Evolutionary conservation across 2,329 filamentous ascomycete species (phyloP), one percentile per base, ranked within the genome.

Genomic region (Blastomyces gilchristii): DNA sequence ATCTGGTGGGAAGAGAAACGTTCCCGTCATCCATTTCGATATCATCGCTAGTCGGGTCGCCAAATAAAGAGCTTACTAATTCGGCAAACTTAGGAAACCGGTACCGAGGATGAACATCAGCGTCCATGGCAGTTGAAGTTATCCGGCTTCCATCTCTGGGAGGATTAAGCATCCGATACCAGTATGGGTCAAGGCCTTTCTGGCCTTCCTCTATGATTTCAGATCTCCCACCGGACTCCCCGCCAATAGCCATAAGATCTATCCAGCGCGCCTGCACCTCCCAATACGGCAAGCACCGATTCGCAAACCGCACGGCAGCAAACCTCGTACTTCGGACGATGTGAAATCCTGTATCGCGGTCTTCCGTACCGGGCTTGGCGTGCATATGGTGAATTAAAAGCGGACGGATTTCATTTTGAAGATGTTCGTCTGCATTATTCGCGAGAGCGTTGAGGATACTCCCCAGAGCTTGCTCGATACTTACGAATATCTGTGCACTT

Each of bases 181-280:
- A 89, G 70, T 88, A 87, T 12, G 87, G 86, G 74, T 96, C 91
- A 3, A 97, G 81, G 0, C 94, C 94, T 73, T 91, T 92, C 65
- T 85, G 87, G 1, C 91, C 94, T 76, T 97, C 93, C 72, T 99
- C 94, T 0, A 90, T 77, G 2, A 97, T 86, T 71, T 97, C 93
- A 65, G 87, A 88, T 56, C 89, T 84, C 71, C 92, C 88, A 60
- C 85, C 83, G 2, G 78, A 75, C 2, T 82, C 81, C 14, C 86
- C 86, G 18, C 84, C 85, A 9, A 94, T 79, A 8, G 92, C 93
- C 59, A 97, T 81, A 18, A 97, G 83, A 72, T 97, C 86, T 57
- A 97, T 89, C 90, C 91, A 97, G 58, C 94, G 85, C 34, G 86
- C 94, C 47, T 87, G 80, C 11, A 90, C 81, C 70, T 96, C 91